Evolutionary conservation across 106 monocot species (phyloP).

Genomic region (Allium fistulosum): DNA sequence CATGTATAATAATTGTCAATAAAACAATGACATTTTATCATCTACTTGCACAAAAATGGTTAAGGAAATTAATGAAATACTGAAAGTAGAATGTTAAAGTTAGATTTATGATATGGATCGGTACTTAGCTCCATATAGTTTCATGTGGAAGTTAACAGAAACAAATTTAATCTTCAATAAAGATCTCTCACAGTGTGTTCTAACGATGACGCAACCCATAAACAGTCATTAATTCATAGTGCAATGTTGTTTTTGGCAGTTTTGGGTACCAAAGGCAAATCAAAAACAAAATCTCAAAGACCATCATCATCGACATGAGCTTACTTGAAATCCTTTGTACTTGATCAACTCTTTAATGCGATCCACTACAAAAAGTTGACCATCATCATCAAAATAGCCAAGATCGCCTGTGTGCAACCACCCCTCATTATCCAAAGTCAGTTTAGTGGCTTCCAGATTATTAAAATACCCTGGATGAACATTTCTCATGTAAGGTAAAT

Average conservation of each 20-base stretch:
- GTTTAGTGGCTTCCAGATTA: slow-evolving; percentile 59
- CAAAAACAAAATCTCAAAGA: not conserved
- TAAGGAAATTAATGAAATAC: too few species aligned
- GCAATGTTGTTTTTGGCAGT: too few species aligned
- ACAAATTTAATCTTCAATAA: too few species aligned
- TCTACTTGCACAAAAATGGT: too few species aligned
- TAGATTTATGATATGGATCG: not conserved
- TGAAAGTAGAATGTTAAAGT: too few species aligned
- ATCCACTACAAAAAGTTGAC: slow-evolving; percentile 68
- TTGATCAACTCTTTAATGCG: slow-evolving; percentile 88
- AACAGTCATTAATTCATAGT: too few species aligned
- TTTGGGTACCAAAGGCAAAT: not conserved
- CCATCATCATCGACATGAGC: not conserved
- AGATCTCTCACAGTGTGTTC: too few species aligned
- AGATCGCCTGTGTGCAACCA: slow-evolving; percentile 93
- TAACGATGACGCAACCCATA: too few species aligned
- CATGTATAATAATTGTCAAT: too few species aligned
- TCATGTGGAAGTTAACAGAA: too few species aligned
- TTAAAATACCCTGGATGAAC: slow-evolving; percentile 55
- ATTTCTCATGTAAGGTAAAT: not conserved
- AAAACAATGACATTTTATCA: too few species aligned
- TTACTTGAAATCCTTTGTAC: slow-evolving; percentile 83
- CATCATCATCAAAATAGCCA: slow-evolving; percentile 70
- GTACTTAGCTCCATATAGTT: not conserved
- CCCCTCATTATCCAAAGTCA: slow-evolving; percentile 52